Percentiles rank a stretch among this genome's conserved stretches.
Evolutionary conservation across 352 stramenopile species (phyloP).

Genomic region (Phytophthora pinifolia): DNA sequence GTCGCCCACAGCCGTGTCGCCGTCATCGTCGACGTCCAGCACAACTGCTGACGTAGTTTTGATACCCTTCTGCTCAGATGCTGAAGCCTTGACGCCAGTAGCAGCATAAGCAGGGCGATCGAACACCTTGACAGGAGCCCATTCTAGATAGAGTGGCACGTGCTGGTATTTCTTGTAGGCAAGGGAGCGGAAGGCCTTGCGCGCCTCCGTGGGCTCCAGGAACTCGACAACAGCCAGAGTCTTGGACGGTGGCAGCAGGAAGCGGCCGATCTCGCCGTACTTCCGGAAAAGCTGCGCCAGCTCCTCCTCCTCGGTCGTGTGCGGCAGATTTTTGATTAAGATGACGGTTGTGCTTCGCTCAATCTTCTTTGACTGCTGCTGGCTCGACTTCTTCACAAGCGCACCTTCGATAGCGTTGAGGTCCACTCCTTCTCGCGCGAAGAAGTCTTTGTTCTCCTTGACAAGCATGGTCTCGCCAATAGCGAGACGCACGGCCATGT

Average conservation of each 20-base stretch:
- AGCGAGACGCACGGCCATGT: slow-evolving; percentile 97
- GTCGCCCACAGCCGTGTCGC: slow-evolving; percentile 63
- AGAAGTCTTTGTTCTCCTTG: slow-evolving; percentile 98
- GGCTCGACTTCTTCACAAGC: slow-evolving; percentile 56
- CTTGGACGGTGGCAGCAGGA: slow-evolving; percentile 93
- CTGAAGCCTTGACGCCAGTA: slow-evolving; percentile 10
- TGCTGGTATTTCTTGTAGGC: slow-evolving; percentile 99
- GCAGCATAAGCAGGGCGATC: slow-evolving; percentile 29
- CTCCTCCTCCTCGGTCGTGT: slow-evolving; percentile 93
- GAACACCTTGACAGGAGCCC: slow-evolving; percentile 92
- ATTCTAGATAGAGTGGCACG: slow-evolving; percentile 98
- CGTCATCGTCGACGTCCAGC: slow-evolving; percentile 61
- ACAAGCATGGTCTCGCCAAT: slow-evolving; percentile 98
- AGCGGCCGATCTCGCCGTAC: slow-evolving; percentile 83
- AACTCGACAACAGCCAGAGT: slow-evolving; percentile 97
- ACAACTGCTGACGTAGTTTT: slow-evolving; percentile 51
- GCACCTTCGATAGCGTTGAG: slow-evolving; percentile 92
- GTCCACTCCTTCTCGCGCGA: slow-evolving; percentile 93
- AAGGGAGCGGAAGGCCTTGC: slow-evolving; percentile 94
- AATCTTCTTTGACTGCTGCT: slow-evolving; percentile 54
- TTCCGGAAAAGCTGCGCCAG: slow-evolving; percentile 95
- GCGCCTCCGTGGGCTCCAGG: slow-evolving; percentile 93
- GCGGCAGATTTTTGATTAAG: slow-evolving; percentile 98
- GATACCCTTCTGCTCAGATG: slow-evolving; percentile 47
- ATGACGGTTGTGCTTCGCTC: slow-evolving; percentile 95